Evolutionary conservation across 192 early-diverging fungal species (phyloP), one percentile per base, ranked within the genome.

Genomic region (Podila verticillata): DNA sequence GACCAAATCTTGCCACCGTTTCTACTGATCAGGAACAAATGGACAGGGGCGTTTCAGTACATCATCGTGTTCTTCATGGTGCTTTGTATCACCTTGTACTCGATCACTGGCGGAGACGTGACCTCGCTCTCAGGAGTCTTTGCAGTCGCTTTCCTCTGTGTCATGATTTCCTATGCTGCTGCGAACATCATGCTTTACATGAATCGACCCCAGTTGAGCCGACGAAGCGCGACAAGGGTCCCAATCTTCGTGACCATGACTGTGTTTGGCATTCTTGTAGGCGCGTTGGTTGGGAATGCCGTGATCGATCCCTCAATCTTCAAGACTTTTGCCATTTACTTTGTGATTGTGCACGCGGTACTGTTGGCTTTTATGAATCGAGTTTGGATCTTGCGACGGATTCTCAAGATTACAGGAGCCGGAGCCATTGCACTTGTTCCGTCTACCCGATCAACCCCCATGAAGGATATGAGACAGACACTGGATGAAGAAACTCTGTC

Each of bases 71-170:
- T 61, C 4, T 90, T 90, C 77, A 66, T 88, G n/a, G 56, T 82
- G 1, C 71, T 89, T 47, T 86, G 80, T 48, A 51, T 88, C 17
- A 82, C 74, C n/a, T 73, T 90, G 34, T 86, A 77, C 63, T 57
- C 61, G 7, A 81, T 85, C 49, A 74, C 83, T 22, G 49, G 63
- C 10, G 86, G 84, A 28, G 75, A 90, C 61, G 63, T 81, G 0
- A 83, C 83, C 1, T 82, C 80, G 9, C 68, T 90, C 35, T 85
- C 87, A 8, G 87, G 86, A 56, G 74, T 90, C 20, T 90, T 90
- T 75, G 71, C 84, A 10, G 82, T 90, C 12, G 67, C 87, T 2
- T 88, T 90, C 63, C 77, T 90, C 10, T 63, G 72, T 44, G 82
- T 84, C 35, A 61, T 90, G 22, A 66, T n/a, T 82, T 82, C 57